Base-by-base conservation (phyloP, 768 basidiomycete genomes). In the Ramaria sp. region DNA sequence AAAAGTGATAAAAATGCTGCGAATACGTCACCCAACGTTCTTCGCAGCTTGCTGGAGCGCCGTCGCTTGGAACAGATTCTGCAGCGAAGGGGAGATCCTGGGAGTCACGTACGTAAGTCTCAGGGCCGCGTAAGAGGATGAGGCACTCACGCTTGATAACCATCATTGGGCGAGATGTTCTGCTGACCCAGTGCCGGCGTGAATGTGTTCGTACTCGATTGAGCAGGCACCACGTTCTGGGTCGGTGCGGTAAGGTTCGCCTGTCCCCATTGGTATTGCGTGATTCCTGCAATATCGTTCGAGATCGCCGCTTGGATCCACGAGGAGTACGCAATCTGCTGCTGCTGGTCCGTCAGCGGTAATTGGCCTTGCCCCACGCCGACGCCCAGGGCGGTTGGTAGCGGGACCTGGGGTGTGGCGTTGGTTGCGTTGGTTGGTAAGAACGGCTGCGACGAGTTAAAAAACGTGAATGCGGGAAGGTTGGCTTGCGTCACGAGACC, bases 401-500 rank as follows among this genome's bases (percentile, higher is more conserved):
- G n/a, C 17, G 39, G 38, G 9, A 27, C 22, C 66, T 57, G 69
- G 58, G 55, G 68, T 51, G 10, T 11, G 17, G 31, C 30, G 33
- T 37, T 45, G 17, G 30, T 47, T 13, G 47, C 37, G 11, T 34
- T 50, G 51, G 17, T 38, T n/a, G 55, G 33, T 6, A 57, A 37
- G 7, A 39, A 11, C 13, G 48, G 55, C 20, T 31, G 48, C 17
- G 77, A 72, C 38, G 68, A 66, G 63, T 86, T 82, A 72, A 86
- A 86, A 0, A 84, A 82, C 6, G 82, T 79, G 56, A 82, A 87
- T 60, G 67, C 65, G 17, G 74, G 70, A 0, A 76, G 65, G 67
- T 80, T 83, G 38, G 64, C 54, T 59, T 79, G 75, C 0, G 83
- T 81, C 20, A 86, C 81, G 47, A 86, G 70, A 71, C 85, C 84